phyloP scores from a whole-genome alignment of 352 stramenopile genomes.

The Globisporangium barbulae region DNA sequence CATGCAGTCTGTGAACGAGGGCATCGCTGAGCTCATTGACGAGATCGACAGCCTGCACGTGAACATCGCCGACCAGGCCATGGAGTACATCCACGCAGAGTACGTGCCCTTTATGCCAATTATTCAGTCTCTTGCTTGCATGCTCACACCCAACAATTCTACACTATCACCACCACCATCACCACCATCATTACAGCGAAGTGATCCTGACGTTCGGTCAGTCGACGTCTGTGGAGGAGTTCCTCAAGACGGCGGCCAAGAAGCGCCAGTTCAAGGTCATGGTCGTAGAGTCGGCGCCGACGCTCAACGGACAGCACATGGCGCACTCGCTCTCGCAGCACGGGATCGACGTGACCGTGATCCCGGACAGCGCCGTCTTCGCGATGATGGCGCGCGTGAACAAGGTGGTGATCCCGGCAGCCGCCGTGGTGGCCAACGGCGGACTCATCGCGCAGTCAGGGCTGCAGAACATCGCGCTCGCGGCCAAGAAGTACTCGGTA shows the following conservation, averaged over 20 bases:
- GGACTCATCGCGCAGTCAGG: conserved; percentile 94
- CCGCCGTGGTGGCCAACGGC: conserved; percentile 97
- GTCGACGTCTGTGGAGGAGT: conserved; percentile 90
- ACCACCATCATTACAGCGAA: conserved; percentile 54
- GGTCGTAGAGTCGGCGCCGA: conserved; percentile 91
- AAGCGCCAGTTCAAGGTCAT: conserved; percentile 97
- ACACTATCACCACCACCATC: too few relatives aligned
- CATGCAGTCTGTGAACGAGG: conserved; percentile 92
- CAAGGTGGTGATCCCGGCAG: conserved; percentile 95
- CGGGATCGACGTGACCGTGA: conserved; percentile 94
- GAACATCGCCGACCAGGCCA: conserved; percentile 95
- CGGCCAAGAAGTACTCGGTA: conserved; percentile 95
- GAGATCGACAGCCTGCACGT: conserved; percentile 95
- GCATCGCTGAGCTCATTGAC: conserved; percentile 92
- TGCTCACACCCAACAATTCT: too few relatives aligned
- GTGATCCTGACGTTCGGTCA: conserved; percentile 95
- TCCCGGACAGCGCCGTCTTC: conserved; percentile 96
- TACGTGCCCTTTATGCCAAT: conserved; percentile 29
- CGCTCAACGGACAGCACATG: conserved; percentile 90
- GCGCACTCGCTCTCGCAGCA: conserved; percentile 87
- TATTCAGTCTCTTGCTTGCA: not conserved
- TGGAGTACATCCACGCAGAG: conserved; percentile 96
- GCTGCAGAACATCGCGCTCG: conserved; percentile 94
- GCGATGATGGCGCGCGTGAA: conserved; percentile 98
- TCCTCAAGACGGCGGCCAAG: conserved; percentile 85